Evolutionary conservation across 2,329 filamentous ascomycete genomes (phyloP).

Genomic region (Phialemonium atrogriseum): DNA sequence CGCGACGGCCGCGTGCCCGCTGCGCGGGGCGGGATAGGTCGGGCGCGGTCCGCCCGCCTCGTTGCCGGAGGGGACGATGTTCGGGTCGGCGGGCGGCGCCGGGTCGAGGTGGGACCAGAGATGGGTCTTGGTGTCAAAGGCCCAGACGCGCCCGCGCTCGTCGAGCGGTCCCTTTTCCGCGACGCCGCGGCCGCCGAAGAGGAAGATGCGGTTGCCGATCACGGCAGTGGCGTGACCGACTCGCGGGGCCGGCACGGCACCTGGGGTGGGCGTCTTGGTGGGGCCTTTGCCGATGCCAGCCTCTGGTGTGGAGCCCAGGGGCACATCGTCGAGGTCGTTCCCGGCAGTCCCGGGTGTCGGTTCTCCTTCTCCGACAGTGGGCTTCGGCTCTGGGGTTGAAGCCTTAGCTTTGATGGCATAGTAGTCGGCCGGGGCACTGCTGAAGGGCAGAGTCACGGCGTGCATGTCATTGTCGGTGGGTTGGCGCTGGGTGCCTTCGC

Average conservation of each 20-base stretch:
- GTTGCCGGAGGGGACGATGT: conserved; percentile 6
- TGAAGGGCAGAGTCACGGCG: conserved; percentile 51
- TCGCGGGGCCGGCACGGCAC: conserved; percentile 54
- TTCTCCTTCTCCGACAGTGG: too few relatives aligned
- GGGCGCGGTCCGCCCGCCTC: conserved; percentile 9
- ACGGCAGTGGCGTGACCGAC: conserved; percentile 66
- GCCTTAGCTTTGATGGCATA: conserved; percentile 46
- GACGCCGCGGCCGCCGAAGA: conserved; percentile 74
- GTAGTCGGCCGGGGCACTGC: conserved; percentile 50
- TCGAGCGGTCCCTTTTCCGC: conserved; percentile 61
- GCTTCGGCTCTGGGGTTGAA: too few relatives aligned
- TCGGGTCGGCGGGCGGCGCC: conserved; percentile 24
- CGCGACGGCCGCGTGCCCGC: conserved; percentile 58
- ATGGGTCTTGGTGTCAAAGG: conserved; percentile 57
- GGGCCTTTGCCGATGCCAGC: conserved; percentile 30
- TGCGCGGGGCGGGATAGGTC: conserved; percentile 53
- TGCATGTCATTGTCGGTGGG: conserved; percentile 68
- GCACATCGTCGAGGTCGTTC: conserved; percentile 15
- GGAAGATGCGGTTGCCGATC: conserved; percentile 62
- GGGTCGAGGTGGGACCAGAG: conserved; percentile 61
- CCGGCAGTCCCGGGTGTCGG: too few relatives aligned
- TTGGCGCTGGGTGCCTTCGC: conserved; percentile 54
- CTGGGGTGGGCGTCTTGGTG: conserved; percentile 16
- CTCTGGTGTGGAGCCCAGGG: conserved; percentile 7
- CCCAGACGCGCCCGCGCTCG: conserved; percentile 68